Evolutionary conservation across 1,284 basidiomycete species (phyloP), one percentile per base, ranked within the genome.

Genomic region (Puccinia polysora): DNA sequence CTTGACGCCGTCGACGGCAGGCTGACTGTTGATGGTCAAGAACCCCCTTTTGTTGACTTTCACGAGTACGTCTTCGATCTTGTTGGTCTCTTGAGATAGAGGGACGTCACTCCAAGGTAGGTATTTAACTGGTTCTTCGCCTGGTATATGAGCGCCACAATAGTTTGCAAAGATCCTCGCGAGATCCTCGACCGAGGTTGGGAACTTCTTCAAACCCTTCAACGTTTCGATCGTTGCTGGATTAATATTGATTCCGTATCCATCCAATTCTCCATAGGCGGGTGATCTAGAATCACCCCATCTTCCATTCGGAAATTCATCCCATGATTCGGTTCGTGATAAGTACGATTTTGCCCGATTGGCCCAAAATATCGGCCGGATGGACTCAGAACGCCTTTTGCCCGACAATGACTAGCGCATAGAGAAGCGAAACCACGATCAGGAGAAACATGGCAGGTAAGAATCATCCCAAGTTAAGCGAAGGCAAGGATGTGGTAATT

Each of bases 1-100:
- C 73, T 84, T 83, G 10, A 85, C 91, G 60, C 94, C 95, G 78
- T 97, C 92, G 40, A 98, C 95, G 2, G 95, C 92, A 12, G 95
- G 95, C 80, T 98, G 95, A 47, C 91, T 95, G 81, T 97, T 97
- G 83, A 99, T 97, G 1, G 95, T 98, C 77, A 97, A 82, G 84
- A 91, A 97, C 8, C 95, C 94, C 36, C 90, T 83, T 74, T 87
- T 84, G 81, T 97, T 97, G 83, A 98, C 87, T 79, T 85, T 85
- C 10, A 88, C 85, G 15, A 99, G 84, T 78, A 90, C 87, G 58
- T 84, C 81, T 36, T 88, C 84, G 79, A 99, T 98, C 73, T 89
- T 85, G 12, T 84, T 83, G 2, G 91, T 98, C 82, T 99, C 95
- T 56, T 84, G 85, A 34, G 91, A 87, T 18, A 91, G 86, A 23